Percentiles rank a stretch among this genome's conserved stretches.
These are phyloP conservation scores for Lepidium sativum DNA, from an alignment of 345 rosid genomes.

Conservation along the genomic window DNA sequence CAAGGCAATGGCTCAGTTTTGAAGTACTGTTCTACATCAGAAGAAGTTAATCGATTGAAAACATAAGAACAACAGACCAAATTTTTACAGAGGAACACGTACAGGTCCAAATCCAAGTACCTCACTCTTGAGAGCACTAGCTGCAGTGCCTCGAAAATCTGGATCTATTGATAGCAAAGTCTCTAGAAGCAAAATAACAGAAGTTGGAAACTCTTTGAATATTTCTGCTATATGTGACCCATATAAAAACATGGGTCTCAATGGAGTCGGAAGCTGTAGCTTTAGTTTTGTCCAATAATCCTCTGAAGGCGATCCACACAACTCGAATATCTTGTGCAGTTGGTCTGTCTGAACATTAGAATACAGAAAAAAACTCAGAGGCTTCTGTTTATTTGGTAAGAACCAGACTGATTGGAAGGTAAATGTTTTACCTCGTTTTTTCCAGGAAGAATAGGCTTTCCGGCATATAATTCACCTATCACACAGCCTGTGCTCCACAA, in stretches of 20 bases:
- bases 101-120: conserved; percentile 26
- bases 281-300: conserved; percentile 59
- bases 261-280: conserved; percentile 48
- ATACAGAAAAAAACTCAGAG: not conserved
- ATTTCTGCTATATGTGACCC: conserved; percentile 52
- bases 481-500: conserved; percentile 95
- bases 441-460: conserved; percentile 86
- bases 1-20: conserved; percentile 64
- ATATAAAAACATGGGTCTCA: conserved; percentile 71
- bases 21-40: conserved; percentile 45
- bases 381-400: not conserved
- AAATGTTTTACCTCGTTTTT: conserved; percentile 62
- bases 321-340: conserved; percentile 70
- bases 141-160: conserved; percentile 59
- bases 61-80: not conserved
- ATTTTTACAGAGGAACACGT: not conserved
- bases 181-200: conserved; percentile 61
- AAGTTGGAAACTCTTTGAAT: conserved; percentile 50
- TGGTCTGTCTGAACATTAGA: conserved; percentile 55
- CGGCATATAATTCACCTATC: conserved; percentile 71
- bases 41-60: not conserved
- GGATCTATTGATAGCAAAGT: conserved; percentile 77
- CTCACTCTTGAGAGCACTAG: conserved; percentile 64
- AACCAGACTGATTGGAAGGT: conserved; percentile 9
- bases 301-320: conserved; percentile 76